Percentiles rank a stretch among this genome's conserved stretches.
Evolutionary conservation across 75 land plant species (phyloP).

Genomic region (Sequoiadendron giganteum): DNA sequence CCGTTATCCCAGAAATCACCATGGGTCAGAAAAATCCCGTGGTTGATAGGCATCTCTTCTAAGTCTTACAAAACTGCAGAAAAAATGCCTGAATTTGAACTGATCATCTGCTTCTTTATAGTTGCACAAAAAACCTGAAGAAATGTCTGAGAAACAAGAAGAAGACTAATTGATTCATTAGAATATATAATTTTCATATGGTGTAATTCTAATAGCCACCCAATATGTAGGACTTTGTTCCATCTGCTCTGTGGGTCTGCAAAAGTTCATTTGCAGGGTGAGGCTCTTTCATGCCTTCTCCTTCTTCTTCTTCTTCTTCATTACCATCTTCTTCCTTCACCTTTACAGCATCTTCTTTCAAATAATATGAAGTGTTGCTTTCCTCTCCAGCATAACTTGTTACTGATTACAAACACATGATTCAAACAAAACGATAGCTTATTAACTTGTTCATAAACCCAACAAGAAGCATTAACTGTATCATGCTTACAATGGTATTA

Average conservation of each 20-base stretch:
- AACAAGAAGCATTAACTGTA: background rate
- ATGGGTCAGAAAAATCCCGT: no score
- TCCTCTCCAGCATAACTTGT: background rate
- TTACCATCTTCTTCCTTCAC: background rate
- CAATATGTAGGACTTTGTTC: constrained; percentile 9
- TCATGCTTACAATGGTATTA: background rate
- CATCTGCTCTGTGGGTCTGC: constrained; percentile 10
- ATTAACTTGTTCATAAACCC: background rate
- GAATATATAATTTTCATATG: background rate
- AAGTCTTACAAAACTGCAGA: background rate
- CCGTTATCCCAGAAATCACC: background rate
- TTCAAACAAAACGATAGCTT: background rate
- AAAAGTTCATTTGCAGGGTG: constrained; percentile 11
- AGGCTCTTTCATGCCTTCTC: background rate
- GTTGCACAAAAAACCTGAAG: background rate
- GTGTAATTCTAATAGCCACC: constrained; percentile 1
- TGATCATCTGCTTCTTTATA: background rate
- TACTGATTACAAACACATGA: background rate
- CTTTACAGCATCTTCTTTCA: background rate
- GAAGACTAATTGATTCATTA: background rate
- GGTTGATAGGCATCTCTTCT: background rate
- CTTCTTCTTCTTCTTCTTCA: background rate
- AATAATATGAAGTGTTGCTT: background rate
- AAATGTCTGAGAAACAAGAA: background rate
- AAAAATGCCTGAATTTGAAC: background rate